Evolutionary conservation across 2,329 filamentous ascomycete species (phyloP), one percentile per base, ranked within the genome.

Genomic region (Fusarium xyrophilum): DNA sequence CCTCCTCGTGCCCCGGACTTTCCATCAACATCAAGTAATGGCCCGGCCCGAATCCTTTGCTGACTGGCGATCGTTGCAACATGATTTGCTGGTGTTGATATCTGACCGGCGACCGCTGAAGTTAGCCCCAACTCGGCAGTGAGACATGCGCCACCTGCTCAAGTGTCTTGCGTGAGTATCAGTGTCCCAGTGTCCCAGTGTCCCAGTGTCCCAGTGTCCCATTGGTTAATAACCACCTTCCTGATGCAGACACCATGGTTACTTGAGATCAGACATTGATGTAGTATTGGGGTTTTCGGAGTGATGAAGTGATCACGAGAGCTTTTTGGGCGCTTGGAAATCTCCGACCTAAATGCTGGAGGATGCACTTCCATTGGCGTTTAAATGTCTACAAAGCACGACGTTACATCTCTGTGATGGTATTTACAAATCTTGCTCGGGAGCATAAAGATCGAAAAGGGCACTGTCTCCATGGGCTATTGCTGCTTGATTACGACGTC

Each of bases 91-190:
- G 30, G 19, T 28, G 33, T 15, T 32, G 32, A 23, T 39, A 32
- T 55, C 27, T 38, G 27, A 11, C n/a, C 25, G 0, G 19, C 11
- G 13, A 40, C n/a, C 25, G 0, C 23, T 15, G 13, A 40, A 43
- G 52, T 33, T 50, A 60, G 36, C 10, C 47, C 39, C 7, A 9
- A 28, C 25, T n/a, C 39, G 9, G 7, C 15, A 14, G 47, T 61
- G 60, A 62, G 60, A 62, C 60, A 62, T 63, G 6, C 36, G 33
- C 61, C 61, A 63, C 61, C 44, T 63, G 61, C 5, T 27, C 44
- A 17, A 58, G 32, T 63, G 61, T 63, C 61, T 64, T 39, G 28
- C 10, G 43, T 36, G 17, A 14, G 46, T 39, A 13, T 42, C 39
- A 21, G 28, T 44, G 43, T 42, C 48, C 28, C 36, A 55, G n/a